Conservation (phyloP, 371 early-diverging fungal genomes). For the Amoeboaphelidium protococcarum region DNA sequence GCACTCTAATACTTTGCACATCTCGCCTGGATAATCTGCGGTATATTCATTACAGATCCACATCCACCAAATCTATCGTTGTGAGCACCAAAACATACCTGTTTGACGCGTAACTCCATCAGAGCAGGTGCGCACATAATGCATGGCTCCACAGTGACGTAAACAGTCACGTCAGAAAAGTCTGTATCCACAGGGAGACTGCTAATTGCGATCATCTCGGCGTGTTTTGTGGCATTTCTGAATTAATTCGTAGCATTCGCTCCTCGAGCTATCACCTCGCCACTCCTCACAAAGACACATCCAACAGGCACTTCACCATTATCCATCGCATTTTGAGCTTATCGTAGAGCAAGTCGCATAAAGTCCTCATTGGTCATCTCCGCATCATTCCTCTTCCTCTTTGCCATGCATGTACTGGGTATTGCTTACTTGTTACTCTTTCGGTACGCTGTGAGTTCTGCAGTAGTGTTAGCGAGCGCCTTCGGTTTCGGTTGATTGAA, state of each 20-base stretch:
- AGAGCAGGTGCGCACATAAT: slow-evolving; percentile 93
- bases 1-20: slow-evolving; percentile 33
- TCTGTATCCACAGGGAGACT: too few relatives aligned
- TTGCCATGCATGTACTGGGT: too few relatives aligned
- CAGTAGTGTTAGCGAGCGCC: too few relatives aligned
- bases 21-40: slow-evolving; percentile 10
- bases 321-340: slow-evolving; percentile 63
- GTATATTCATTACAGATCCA: slow-evolving; percentile 48
- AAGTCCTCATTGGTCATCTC: not conserved
- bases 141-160: slow-evolving; percentile 97
- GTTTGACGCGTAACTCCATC: slow-evolving; percentile 35
- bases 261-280: slow-evolving; percentile 34
- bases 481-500: too few relatives aligned
- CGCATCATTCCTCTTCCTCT: too few relatives aligned
- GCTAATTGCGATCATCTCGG: slow-evolving; percentile 72
- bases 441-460: too few relatives aligned
- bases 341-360: slow-evolving; percentile 9
- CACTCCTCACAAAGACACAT: slow-evolving; percentile 61
- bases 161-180: slow-evolving; percentile 37
- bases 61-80: slow-evolving; percentile 92
- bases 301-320: slow-evolving; percentile 91
- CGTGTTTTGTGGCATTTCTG: slow-evolving; percentile 69
- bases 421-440: too few relatives aligned
- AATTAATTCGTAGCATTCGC: slow-evolving; percentile 62
- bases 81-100: slow-evolving; percentile 62